Conservation (phyloP, 805 yeast genomes). For the Cyberlindnera mississippiensis region DNA sequence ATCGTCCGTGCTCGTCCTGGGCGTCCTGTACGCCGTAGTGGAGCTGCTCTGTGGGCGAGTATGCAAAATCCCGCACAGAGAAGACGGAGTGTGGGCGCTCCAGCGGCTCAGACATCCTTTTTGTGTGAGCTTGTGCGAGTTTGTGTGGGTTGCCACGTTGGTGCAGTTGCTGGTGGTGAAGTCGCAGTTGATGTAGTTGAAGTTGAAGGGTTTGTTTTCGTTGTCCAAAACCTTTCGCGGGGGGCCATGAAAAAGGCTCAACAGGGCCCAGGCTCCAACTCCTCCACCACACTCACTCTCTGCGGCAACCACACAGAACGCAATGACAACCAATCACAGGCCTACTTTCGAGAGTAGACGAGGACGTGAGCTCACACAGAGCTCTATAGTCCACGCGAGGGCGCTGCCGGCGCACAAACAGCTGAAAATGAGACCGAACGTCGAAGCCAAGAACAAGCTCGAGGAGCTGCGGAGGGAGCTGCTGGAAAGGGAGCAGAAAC, state of each 20-base stretch:
- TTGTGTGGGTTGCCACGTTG: too few relatives aligned
- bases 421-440: slow-evolving; percentile 41
- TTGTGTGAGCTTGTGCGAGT: too few relatives aligned
- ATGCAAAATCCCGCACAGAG: slow-evolving; percentile 79
- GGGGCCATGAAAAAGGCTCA: too few relatives aligned
- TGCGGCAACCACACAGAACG: too few relatives aligned
- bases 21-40: slow-evolving; percentile 55
- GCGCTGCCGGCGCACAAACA: slow-evolving; percentile 51
- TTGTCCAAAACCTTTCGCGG: too few relatives aligned
- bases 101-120: neutral
- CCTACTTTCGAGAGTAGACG: slow-evolving; percentile 68
- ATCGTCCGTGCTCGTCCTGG: too few relatives aligned
- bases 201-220: too few relatives aligned
- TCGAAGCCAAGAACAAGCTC: slow-evolving; percentile 15
- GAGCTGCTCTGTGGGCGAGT: slow-evolving; percentile 62
- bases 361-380: slow-evolving; percentile 38
- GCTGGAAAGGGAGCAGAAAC: slow-evolving; percentile 18
- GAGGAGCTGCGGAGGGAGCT: slow-evolving; percentile 22
- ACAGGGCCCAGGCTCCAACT: too few relatives aligned
- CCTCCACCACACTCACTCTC: neutral
- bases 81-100: slow-evolving; percentile 26
- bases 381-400: slow-evolving; percentile 49
- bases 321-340: slow-evolving; percentile 67
- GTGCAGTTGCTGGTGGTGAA: slow-evolving; percentile 2
- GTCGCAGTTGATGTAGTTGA: neutral